Conservation (phyloP, 495 filamentous ascomycete genomes). For the Monascus purpureus region DNA sequence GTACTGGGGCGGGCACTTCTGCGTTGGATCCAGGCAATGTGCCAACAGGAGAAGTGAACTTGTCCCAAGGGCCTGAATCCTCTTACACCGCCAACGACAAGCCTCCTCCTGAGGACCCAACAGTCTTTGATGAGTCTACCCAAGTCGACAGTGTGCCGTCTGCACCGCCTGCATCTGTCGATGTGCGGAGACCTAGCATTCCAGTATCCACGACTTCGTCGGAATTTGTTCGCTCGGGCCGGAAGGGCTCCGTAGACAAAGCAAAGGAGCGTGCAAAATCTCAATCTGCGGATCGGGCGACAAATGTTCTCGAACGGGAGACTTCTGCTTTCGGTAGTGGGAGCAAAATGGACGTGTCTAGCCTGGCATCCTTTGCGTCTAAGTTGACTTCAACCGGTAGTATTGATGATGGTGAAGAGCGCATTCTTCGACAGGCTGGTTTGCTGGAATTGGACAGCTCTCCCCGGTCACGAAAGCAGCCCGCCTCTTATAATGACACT, state of each 20-base stretch:
- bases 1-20: conserved; percentile 4
- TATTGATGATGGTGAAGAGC: conserved; percentile 34
- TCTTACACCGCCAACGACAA: no score
- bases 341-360: conserved; percentile 23
- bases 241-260: conserved; percentile 16
- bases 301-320: conserved; percentile 20
- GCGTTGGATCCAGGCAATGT: no score
- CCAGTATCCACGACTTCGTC: conserved; percentile 19
- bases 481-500: conserved; percentile 19
- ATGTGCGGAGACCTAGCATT: conserved; percentile 23
- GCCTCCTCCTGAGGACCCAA: no score
- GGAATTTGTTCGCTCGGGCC: conserved; percentile 14
- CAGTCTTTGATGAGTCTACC: no score
- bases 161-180: conserved; percentile 5
- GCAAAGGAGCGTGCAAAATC: conserved; percentile 17
- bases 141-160: no score
- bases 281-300: conserved; percentile 9
- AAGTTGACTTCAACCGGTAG: conserved; percentile 24
- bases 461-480: conserved; percentile 17
- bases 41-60: no score
- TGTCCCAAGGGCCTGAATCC: no score
- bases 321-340: conserved; percentile 25
- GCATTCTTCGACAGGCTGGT: conserved; percentile 33
- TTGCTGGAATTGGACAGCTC: conserved; percentile 31
- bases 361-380: conserved; percentile 23